These are phyloP conservation scores for Fragaria ananassa DNA, from an alignment of 306 rosid species.

Conservation along the genomic window DNA sequence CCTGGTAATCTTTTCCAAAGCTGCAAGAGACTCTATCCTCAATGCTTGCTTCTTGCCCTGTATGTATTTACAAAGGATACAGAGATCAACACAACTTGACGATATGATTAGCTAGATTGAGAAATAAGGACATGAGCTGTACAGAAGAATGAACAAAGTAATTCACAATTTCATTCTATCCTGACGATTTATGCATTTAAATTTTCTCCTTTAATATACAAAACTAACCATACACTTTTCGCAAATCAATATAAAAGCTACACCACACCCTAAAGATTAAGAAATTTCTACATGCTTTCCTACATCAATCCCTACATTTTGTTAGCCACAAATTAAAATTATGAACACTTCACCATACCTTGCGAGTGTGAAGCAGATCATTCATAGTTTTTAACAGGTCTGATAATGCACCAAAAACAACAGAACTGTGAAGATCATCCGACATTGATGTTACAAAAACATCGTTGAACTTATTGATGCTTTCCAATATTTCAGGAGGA, in stretches of 20 bases:
- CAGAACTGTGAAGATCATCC: slow-evolving; percentile 89
- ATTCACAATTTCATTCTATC: not conserved
- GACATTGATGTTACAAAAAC: slow-evolving; percentile 75
- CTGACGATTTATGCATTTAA: not conserved
- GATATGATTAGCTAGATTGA: not conserved
- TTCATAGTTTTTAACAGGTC: slow-evolving; percentile 83
- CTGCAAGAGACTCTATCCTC: slow-evolving; percentile 79
- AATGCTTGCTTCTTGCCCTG: slow-evolving; percentile 79
- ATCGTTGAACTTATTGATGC: slow-evolving; percentile 47
- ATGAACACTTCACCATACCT: slow-evolving; percentile 42
- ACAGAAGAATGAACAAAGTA: not conserved
- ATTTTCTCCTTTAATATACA: not conserved
- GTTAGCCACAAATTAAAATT: not conserved
- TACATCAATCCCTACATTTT: no score
- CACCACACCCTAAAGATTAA: not conserved
- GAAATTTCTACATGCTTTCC: not conserved
- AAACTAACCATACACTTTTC: not conserved
- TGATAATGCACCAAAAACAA: slow-evolving; percentile 72
- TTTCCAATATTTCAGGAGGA: slow-evolving; percentile 48
- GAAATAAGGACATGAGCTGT: not conserved
- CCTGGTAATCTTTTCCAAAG: slow-evolving; percentile 54
- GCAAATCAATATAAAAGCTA: not conserved
- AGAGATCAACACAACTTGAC: not conserved
- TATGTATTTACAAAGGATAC: slow-evolving; percentile 20
- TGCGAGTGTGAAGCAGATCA: slow-evolving; percentile 81